phyloP scores from a whole-genome alignment of 169 alveolate genomes.

The Babesia bigemina region DNA sequence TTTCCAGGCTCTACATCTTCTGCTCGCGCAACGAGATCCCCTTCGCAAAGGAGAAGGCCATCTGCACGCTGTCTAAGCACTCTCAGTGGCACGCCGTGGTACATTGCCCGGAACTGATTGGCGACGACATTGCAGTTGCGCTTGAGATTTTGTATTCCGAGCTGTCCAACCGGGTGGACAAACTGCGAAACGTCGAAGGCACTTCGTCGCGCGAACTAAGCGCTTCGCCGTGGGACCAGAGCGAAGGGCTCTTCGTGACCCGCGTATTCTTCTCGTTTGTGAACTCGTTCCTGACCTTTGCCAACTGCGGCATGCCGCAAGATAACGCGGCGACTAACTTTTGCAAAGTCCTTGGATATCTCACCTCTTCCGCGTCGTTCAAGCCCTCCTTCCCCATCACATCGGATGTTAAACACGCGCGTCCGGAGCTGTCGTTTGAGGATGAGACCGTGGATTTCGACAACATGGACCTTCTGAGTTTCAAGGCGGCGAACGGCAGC shows the following conservation, averaged over 20 bases:
- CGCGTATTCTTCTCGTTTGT: constrained; percentile 38
- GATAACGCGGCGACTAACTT: constrained; percentile 17
- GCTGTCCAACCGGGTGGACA: constrained; percentile 10
- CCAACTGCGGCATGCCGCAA: constrained; percentile 42
- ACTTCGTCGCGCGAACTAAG: not conserved
- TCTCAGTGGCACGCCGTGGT: constrained; percentile 52
- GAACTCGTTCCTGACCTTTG: constrained; percentile 56
- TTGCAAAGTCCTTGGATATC: constrained; percentile 39
- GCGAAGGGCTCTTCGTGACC: constrained; percentile 37
- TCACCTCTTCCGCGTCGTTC: constrained; percentile 19
- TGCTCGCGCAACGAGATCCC: constrained; percentile 44
- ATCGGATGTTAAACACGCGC: constrained; percentile 13
- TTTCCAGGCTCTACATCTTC: constrained; percentile 32
- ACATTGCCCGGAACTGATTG: constrained; percentile 45
- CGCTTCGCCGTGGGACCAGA: not conserved
- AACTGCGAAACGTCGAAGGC: not conserved
- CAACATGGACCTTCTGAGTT: constrained; percentile 17
- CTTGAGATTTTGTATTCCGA: constrained; percentile 46
- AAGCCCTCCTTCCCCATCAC: constrained; percentile 49
- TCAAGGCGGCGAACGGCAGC: constrained; percentile 2
- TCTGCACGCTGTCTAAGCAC: constrained; percentile 49
- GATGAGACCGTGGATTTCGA: constrained; percentile 34
- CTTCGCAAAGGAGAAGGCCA: constrained; percentile 40
- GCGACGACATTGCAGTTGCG: constrained; percentile 30
- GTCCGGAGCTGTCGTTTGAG: constrained; percentile 28